phyloP scores from a whole-genome alignment of 2,329 filamentous ascomycete species.

The Albifimbria verrucaria region DNA sequence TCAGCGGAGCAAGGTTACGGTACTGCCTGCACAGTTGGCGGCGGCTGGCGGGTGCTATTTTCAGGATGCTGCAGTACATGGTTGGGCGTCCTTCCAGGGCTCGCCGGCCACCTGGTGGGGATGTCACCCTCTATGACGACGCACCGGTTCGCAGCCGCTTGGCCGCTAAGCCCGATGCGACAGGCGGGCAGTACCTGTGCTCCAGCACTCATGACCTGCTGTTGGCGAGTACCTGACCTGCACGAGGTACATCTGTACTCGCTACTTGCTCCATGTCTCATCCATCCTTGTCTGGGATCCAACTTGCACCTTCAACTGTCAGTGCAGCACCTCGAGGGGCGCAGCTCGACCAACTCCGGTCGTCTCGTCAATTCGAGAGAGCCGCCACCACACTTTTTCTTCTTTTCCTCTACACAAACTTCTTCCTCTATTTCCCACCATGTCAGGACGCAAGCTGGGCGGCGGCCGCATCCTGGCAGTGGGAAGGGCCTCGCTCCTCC shows the following conservation, averaged over 20 bases:
- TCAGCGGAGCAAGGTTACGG: too few species aligned
- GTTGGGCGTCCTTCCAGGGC: background rate
- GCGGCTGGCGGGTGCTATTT: too few species aligned
- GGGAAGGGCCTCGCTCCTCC: conserved; percentile 76
- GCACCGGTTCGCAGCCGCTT: background rate
- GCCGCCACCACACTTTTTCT: conserved; percentile 2
- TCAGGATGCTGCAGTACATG: too few species aligned
- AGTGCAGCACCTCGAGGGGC: conserved; percentile 27
- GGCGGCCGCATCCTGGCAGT: conserved; percentile 85
- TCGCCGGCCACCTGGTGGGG: background rate
- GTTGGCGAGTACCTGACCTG: background rate
- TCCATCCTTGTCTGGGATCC: background rate
- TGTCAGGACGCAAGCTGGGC: conserved; percentile 85
- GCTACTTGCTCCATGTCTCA: background rate
- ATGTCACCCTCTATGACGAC: background rate
- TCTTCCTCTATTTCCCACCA: conserved; percentile 32
- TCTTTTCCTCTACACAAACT: background rate
- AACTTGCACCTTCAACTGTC: background rate
- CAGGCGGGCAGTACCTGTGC: background rate
- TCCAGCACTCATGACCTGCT: background rate
- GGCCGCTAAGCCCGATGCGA: background rate
- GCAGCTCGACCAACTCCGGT: conserved; percentile 30
- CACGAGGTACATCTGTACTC: background rate
- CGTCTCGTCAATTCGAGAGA: conserved; percentile 22
- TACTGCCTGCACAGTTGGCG: too few species aligned